A percentile compares a stretch with the other conserved stretches of the same genome.
Evolutionary conservation across 1,139 yeast species (phyloP).

Genomic region (Magnusiomyces paraingens): DNA sequence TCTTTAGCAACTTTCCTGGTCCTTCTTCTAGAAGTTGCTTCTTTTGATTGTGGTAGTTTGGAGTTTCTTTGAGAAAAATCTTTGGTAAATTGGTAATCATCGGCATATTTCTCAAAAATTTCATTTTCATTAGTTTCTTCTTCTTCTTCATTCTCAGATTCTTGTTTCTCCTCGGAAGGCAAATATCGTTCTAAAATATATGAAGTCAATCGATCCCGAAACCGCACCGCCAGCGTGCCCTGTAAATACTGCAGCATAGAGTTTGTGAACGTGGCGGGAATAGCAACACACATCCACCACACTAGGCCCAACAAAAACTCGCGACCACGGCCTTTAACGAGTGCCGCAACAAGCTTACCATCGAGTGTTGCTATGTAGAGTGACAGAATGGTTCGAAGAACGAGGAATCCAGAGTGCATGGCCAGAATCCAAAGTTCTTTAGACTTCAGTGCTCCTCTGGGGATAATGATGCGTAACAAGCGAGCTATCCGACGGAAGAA

Average conservation of each 20-base stretch:
- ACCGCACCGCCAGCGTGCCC: constrained; percentile 55
- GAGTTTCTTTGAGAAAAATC: not conserved
- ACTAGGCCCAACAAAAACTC: constrained; percentile 58
- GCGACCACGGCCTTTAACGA: constrained; percentile 64
- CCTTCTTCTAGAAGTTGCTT: not conserved
- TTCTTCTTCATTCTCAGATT: constrained; percentile 15
- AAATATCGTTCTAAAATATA: constrained; percentile 60
- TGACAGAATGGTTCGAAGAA: constrained; percentile 66
- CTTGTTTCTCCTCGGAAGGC: constrained; percentile 39
- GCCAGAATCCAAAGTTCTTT: constrained; percentile 39
- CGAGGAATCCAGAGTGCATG: constrained; percentile 55
- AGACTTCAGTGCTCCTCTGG: constrained; percentile 28
- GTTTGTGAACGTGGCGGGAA: constrained; percentile 81
- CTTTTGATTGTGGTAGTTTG: not conserved
- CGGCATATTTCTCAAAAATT: not conserved
- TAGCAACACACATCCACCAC: constrained; percentile 78
- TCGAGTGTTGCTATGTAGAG: constrained; percentile 82
- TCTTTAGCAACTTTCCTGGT: constrained; percentile 9
- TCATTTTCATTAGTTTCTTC: not conserved
- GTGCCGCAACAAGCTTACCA: constrained; percentile 76
- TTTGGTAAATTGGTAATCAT: not conserved
- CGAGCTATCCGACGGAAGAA: constrained; percentile 29
- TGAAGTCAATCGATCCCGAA: constrained; percentile 61
- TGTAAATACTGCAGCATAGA: constrained; percentile 69
- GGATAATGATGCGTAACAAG: constrained; percentile 34